A percentile compares a stretch with the other conserved stretches of the same genome.
These are phyloP conservation scores for Lachancea kluyveri DNA, from an alignment of 805 yeast genomes.

Conservation along the genomic window DNA sequence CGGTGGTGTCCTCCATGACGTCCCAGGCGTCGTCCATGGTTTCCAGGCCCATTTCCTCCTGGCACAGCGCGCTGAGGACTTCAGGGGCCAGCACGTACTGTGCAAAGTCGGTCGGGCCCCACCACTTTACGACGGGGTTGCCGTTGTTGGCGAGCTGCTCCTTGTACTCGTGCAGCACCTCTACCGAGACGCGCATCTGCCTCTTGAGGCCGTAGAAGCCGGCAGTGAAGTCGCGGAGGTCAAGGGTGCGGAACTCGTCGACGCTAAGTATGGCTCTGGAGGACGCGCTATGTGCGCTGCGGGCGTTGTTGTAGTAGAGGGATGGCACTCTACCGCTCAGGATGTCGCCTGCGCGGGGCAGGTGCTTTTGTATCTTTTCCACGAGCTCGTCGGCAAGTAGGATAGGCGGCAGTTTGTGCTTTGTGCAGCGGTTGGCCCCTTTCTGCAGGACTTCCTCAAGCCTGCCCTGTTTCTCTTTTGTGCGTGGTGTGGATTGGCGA, in stretches of 20 bases:
- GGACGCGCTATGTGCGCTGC: constrained; percentile 34
- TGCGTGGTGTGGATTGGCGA: too few species aligned
- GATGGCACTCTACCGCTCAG: constrained; percentile 43
- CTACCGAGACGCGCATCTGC: constrained; percentile 43
- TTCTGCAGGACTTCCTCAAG: too few species aligned
- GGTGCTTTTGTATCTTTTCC: constrained; percentile 26
- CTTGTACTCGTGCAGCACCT: constrained; percentile 33
- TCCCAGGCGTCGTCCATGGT: constrained; percentile 41
- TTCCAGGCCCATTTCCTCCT: constrained; percentile 37
- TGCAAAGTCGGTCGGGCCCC: constrained; percentile 53
- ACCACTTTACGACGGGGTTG: constrained; percentile 48
- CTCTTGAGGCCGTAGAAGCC: constrained; percentile 61
- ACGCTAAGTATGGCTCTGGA: constrained; percentile 39
- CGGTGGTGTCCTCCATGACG: constrained; percentile 40
- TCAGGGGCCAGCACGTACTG: constrained; percentile 61
- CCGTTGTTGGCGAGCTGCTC: constrained; percentile 26
- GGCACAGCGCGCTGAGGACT: constrained; percentile 43
- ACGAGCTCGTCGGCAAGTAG: constrained; percentile 29
- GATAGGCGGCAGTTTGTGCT: constrained; percentile 20
- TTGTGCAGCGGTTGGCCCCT: too few species aligned
- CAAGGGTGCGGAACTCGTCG: constrained; percentile 40
- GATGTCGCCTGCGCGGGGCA: constrained; percentile 33
- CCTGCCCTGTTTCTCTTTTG: constrained; percentile 17
- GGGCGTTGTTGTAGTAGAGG: constrained; percentile 45
- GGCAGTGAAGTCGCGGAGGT: constrained; percentile 41